Base-by-base conservation (phyloP, 1,139 yeast species). In the Sugiyamaella sp. region DNA sequence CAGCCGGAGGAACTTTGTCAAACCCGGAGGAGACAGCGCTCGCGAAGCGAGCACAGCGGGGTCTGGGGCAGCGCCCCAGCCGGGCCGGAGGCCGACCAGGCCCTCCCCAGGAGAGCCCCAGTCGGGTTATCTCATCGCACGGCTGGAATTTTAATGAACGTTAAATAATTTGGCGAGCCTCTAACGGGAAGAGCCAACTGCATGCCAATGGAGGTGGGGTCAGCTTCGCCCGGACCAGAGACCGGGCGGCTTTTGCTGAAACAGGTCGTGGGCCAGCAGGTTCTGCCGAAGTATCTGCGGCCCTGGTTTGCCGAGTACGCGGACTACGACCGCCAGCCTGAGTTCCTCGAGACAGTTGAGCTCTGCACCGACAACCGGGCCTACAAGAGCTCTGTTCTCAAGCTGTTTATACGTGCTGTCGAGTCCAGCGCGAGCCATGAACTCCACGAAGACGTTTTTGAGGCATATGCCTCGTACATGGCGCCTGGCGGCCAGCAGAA, bases 241-340 rank as follows among this genome's bases (percentile, higher is more conserved):
- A 29, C 4, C 14, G n/a, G 14, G 8, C 14, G 25, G 22, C 27
- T 46, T 4, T 16, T 24, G 27, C 33, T 48, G 2, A 32, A 14
- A n/a, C 46, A 48, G 32, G 33, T 48, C 4, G 40, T 64, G 27
- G 64, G 61, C 27, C 67, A 64, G 47, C 67, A 63, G 53, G 65
- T 62, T 14, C 64, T 57, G 24, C 52, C 56, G 16, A 52, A 55
- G 44, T 54, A 56, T 37, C 46, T 62, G 22, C 27, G 46, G 21
- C 46, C 42, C 14, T 37, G 52, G 44, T 42, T 60, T 5, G 49
- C 41, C 9, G 42, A 25, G 8, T 49, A 53, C 33, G 22, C 33
- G 9, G 38, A 44, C 12, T 54, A 38, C 16, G 54, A 49, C 3
- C 24, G 33, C 19, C 63, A 62, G 52, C 47, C 49, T 14, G 51